A percentile compares a stretch with the other conserved stretches of the same genome.
Evolutionary conservation across 1,284 basidiomycete species (phyloP).

Genomic region (Prillingera fragicola): DNA sequence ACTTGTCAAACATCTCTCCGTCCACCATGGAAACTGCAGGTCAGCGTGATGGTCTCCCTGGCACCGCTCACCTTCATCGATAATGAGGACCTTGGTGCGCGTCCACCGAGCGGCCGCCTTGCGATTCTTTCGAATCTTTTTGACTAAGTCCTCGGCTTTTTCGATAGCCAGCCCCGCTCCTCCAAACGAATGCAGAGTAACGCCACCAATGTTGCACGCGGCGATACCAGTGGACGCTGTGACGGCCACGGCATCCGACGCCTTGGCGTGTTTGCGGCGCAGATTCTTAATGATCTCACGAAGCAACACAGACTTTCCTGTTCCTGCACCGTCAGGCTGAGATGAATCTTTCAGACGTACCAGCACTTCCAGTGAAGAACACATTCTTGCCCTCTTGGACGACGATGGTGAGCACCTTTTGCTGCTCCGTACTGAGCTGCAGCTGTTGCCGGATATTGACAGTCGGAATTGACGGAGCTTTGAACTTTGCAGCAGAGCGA

Average conservation of each 20-base stretch:
- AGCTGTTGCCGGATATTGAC: constrained; percentile 48
- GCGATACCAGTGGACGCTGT: constrained; percentile 90
- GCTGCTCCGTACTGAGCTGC: constrained; percentile 72
- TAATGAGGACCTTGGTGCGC: constrained; percentile 72
- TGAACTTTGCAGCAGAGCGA: constrained; percentile 6
- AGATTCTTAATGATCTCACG: constrained; percentile 74
- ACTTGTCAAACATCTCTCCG: constrained; percentile 60
- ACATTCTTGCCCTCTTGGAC: constrained; percentile 67
- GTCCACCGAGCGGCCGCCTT: constrained; percentile 66
- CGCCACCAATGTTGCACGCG: constrained; percentile 87
- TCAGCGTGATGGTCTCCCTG: neutral
- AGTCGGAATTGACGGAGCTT: constrained; percentile 9
- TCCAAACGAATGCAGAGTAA: constrained; percentile 88
- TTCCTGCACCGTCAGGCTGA: constrained; percentile 55
- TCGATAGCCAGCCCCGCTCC: constrained; percentile 80
- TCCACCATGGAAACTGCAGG: constrained; percentile 91
- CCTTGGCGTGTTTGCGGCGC: constrained; percentile 51
- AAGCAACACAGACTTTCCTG: constrained; percentile 91
- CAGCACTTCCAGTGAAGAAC: constrained; percentile 97
- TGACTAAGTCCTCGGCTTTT: constrained; percentile 57
- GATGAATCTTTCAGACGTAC: constrained; percentile 51
- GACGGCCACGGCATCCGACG: constrained; percentile 63
- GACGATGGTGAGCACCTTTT: constrained; percentile 65
- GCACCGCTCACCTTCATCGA: constrained; percentile 79
- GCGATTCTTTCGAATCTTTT: constrained; percentile 65